Evolutionary conservation across 2,329 filamentous ascomycete species (phyloP), one percentile per base, ranked within the genome.

Genomic region (Aspergillus hortae): DNA sequence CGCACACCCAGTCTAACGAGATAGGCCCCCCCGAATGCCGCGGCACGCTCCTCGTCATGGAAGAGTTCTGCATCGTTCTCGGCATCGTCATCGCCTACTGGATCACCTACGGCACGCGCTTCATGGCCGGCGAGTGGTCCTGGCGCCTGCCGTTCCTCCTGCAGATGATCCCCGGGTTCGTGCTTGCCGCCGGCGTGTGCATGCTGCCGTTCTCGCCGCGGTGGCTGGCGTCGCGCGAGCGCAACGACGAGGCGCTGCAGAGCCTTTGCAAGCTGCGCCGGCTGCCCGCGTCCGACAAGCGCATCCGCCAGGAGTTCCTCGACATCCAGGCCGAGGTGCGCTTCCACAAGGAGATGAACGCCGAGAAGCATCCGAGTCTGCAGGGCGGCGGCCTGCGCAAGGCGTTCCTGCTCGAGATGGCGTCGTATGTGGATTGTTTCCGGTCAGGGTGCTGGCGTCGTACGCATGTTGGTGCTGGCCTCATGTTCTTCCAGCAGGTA

Each of bases 401-500:
- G 15, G 67, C 68, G 4, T 55, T 80, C 12, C 72, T 75, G 45
- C 68, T 80, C 2, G 79, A 82, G 54, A 23, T 82, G 6, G 74
- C 71, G 0, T 70, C 71, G 1, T 82, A 77, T 72, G 57, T 66
- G 1, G 80, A 82, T 59, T 78, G 76, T 52, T 80, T 82, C 61
- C 74, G 65, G 52, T 68, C 66, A 14, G 76, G 77, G 3, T 79
- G 76, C 60, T 77, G 77, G 70, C 71, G 76, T 41, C 69, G 78
- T 19, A 80, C 77, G 0, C 73, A 77, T 44, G 70, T 83, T 15
- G 82, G 79, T 19, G 66, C 77, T 6, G 72, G 74, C 0, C 60
- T 84, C 12, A 79, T 80, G 72, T 83, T 84, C 60, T 84, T 83
- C 62, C 80, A 84, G 51, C 80, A 81, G 59, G 67, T 71, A 19